Conservation (phyloP, 2,329 filamentous ascomycete species). For the Monilinia polystroma region DNA sequence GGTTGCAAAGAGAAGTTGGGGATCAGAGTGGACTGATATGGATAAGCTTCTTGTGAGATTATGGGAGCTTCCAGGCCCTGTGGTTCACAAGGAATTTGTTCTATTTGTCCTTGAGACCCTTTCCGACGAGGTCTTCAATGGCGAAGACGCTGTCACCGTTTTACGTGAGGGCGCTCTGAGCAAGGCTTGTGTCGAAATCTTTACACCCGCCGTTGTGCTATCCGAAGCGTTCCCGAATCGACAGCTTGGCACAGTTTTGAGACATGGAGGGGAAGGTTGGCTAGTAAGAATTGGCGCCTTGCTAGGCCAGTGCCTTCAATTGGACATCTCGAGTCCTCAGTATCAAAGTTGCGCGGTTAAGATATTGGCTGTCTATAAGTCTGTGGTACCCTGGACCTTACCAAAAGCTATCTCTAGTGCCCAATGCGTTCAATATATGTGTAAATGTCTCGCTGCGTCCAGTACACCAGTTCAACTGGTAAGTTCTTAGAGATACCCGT, state of each 20-base stretch:
- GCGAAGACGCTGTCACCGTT: slow-evolving; percentile 83
- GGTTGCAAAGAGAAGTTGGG: slow-evolving; percentile 90
- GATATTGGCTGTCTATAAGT: slow-evolving; percentile 72
- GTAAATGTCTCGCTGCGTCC: slow-evolving; percentile 66
- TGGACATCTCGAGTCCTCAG: slow-evolving; percentile 63
- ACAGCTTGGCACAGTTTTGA: slow-evolving; percentile 61
- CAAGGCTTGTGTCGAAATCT: slow-evolving; percentile 89
- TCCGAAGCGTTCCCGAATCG: slow-evolving; percentile 73
- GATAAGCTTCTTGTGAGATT: slow-evolving; percentile 77
- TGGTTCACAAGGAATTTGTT: slow-evolving; percentile 77
- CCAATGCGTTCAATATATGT: slow-evolving; percentile 68
- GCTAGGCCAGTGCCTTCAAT: slow-evolving; percentile 68
- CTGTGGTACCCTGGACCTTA: slow-evolving; percentile 83
- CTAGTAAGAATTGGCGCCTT: slow-evolving; percentile 73
- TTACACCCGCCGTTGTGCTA: slow-evolving; percentile 76
- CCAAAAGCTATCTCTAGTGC: slow-evolving; percentile 75
- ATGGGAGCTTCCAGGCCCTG: slow-evolving; percentile 69
- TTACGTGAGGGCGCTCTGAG: slow-evolving; percentile 81
- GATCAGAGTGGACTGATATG: slow-evolving; percentile 92
- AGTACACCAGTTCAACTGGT: slow-evolving; percentile 75
- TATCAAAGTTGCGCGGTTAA: slow-evolving; percentile 72
- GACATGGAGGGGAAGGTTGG: slow-evolving; percentile 84
- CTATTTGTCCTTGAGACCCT: slow-evolving; percentile 85
- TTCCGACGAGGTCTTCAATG: slow-evolving; percentile 90
- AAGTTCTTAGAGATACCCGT: slow-evolving; percentile 38